These are phyloP conservation scores for Penicillium nordicum DNA, from an alignment of 2,329 filamentous ascomycete genomes.

Conservation along the genomic window DNA sequence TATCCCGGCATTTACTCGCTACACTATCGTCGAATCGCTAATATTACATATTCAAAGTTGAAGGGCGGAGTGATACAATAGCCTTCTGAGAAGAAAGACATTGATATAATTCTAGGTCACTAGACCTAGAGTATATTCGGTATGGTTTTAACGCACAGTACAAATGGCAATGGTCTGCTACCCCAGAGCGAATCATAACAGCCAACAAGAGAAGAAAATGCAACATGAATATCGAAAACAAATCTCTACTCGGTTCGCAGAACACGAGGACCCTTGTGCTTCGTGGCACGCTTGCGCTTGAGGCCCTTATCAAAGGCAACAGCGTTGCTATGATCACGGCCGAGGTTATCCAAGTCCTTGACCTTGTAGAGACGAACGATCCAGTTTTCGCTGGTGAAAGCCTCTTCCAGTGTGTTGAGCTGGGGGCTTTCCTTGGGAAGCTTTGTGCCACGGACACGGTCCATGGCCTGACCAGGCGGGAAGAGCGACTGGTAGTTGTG, in stretches of 20 bases:
- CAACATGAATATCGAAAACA: constrained; percentile 10
- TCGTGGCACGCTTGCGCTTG: constrained; percentile 50
- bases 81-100: neutral
- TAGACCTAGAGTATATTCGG: constrained; percentile 11
- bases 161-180: constrained; percentile 9
- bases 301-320: constrained; percentile 52
- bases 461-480: constrained; percentile 82
- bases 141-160: constrained; percentile 8
- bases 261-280: constrained; percentile 44
- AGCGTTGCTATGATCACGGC: constrained; percentile 73
- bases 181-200: constrained; percentile 11
- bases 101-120: constrained; percentile 4
- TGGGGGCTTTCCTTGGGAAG: constrained; percentile 82
- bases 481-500: constrained; percentile 95
- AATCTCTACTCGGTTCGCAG: constrained; percentile 42
- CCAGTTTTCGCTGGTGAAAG: constrained; percentile 99
- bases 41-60: neutral
- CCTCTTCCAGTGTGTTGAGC: constrained; percentile 88
- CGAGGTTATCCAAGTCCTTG: constrained; percentile 96
- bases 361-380: constrained; percentile 99
- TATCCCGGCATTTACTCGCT: neutral
- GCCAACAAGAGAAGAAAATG: constrained; percentile 7
- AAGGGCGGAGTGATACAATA: neutral
- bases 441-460: constrained; percentile 78
- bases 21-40: neutral